A percentile compares a stretch with the other conserved stretches of the same genome.
phyloP scores from a whole-genome alignment of 2,329 filamentous ascomycete species.

The Arthroderma sp. region DNA sequence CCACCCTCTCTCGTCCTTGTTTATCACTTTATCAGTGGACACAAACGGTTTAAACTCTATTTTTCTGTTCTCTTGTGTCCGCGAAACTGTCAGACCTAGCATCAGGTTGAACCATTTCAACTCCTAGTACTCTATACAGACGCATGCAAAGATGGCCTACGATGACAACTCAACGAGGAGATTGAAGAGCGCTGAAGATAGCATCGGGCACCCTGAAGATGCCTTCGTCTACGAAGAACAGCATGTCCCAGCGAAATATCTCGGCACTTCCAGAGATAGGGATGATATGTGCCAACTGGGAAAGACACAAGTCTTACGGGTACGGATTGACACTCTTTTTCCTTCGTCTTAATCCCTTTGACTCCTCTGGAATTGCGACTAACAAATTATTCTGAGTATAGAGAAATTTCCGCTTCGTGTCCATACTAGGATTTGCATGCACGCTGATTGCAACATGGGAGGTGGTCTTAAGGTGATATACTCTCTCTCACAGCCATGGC shows the following conservation, averaged over 20 bases:
- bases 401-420: slow-evolving; percentile 36
- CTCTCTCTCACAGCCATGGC: neutral
- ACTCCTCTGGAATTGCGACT: neutral
- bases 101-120: neutral
- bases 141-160: neutral
- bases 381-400: slow-evolving; percentile 14
- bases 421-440: slow-evolving; percentile 36
- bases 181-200: slow-evolving; percentile 2
- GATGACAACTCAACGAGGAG: neutral
- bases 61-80: neutral
- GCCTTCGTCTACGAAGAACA: slow-evolving; percentile 16
- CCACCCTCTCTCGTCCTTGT: neutral
- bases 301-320: slow-evolving; percentile 30
- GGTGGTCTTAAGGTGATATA: slow-evolving; percentile 27
- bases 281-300: slow-evolving; percentile 30
- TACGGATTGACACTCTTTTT: slow-evolving; percentile 14
- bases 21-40: neutral
- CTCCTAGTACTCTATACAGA: neutral
- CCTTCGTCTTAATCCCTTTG: neutral
- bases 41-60: neutral
- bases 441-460: slow-evolving; percentile 36
- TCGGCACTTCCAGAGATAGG: slow-evolving; percentile 28
- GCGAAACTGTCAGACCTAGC: neutral
- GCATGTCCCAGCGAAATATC: slow-evolving; percentile 25
- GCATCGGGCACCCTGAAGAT: neutral